phyloP scores from a whole-genome alignment of 768 basidiomycete genomes.

The Mycena vitilis region DNA sequence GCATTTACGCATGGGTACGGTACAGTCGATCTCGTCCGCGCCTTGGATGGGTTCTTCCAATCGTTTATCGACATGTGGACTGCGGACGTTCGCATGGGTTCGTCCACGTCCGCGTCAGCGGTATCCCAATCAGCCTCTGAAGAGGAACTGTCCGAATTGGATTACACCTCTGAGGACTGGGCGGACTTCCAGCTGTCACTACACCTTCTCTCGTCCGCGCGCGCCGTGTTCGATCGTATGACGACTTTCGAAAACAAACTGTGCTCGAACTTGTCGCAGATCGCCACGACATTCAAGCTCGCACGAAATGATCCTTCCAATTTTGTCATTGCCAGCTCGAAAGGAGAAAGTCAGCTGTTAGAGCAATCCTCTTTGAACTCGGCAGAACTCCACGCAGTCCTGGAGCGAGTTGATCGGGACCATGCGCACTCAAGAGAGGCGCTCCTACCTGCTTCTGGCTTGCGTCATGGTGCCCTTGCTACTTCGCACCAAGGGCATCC shows the following conservation, averaged over 20 bases:
- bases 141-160: conserved; percentile 80
- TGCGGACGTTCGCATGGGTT: conserved; percentile 58
- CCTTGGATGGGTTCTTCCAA: conserved; percentile 78
- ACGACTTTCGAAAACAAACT: conserved; percentile 77
- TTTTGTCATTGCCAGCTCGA: conserved; percentile 67
- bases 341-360: conserved; percentile 79
- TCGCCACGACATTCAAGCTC: conserved; percentile 69
- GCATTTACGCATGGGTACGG: conserved; percentile 94
- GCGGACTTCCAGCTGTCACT: conserved; percentile 83
- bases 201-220: conserved; percentile 85
- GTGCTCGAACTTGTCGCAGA: conserved; percentile 65
- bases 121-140: conserved; percentile 49
- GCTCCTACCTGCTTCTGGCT: conserved; percentile 45
- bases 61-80: conserved; percentile 78
- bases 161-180: conserved; percentile 94
- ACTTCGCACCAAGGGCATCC: conserved; percentile 39
- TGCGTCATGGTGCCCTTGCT: conserved; percentile 41
- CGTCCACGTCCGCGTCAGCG: conserved; percentile 43
- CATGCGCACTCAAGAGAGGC: conserved; percentile 40
- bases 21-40: conserved; percentile 74
- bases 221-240: conserved; percentile 77
- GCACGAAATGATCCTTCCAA: conserved; percentile 65
- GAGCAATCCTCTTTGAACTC: conserved; percentile 90
- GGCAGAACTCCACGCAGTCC: conserved; percentile 72
- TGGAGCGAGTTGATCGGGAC: conserved; percentile 65